These are phyloP conservation scores for Malbranchea zuffiana DNA, from an alignment of 2,329 filamentous ascomycete species.

Conservation along the genomic window DNA sequence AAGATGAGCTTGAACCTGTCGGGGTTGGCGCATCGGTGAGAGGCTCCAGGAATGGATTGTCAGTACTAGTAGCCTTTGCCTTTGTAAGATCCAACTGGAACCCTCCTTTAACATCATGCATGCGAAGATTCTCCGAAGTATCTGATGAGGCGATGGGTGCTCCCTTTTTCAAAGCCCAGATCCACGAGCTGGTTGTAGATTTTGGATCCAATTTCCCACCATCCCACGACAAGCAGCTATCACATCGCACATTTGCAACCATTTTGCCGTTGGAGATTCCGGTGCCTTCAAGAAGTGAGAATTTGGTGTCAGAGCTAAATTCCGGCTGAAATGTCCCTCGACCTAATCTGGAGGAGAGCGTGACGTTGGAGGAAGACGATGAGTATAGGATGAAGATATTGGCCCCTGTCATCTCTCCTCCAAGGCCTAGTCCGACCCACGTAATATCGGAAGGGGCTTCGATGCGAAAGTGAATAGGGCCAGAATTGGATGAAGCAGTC, in stretches of 20 bases:
- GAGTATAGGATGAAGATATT: conserved; percentile 52
- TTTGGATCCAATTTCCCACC: conserved; percentile 44
- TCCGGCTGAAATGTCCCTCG: conserved; percentile 36
- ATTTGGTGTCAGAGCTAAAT: conserved; percentile 32
- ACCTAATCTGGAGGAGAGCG: conserved; percentile 43
- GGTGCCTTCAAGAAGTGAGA: conserved; percentile 43
- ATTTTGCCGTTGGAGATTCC: conserved; percentile 44
- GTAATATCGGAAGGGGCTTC: conserved; percentile 42
- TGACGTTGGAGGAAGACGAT: conserved; percentile 44
- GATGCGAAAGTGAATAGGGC: conserved; percentile 50
- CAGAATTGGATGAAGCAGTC: conserved; percentile 41
- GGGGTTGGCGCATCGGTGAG: background rate
- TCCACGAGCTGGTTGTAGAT: conserved; percentile 37
- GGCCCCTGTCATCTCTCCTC: conserved; percentile 42
- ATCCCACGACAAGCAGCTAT: conserved; percentile 44
- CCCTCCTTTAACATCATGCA: conserved; percentile 35
- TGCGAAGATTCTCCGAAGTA: conserved; percentile 31
- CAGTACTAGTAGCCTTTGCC: conserved; percentile 40
- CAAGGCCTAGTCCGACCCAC: conserved; percentile 49
- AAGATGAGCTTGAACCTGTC: background rate
- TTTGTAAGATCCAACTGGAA: conserved; percentile 40
- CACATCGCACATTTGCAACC: conserved; percentile 47
- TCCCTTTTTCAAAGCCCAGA: conserved; percentile 40
- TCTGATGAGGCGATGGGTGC: conserved; percentile 40
- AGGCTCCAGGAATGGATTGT: conserved; percentile 22